Base-by-base conservation (phyloP, 2,329 filamentous ascomycete genomes). In the Drechmeria coniospora region DNA sequence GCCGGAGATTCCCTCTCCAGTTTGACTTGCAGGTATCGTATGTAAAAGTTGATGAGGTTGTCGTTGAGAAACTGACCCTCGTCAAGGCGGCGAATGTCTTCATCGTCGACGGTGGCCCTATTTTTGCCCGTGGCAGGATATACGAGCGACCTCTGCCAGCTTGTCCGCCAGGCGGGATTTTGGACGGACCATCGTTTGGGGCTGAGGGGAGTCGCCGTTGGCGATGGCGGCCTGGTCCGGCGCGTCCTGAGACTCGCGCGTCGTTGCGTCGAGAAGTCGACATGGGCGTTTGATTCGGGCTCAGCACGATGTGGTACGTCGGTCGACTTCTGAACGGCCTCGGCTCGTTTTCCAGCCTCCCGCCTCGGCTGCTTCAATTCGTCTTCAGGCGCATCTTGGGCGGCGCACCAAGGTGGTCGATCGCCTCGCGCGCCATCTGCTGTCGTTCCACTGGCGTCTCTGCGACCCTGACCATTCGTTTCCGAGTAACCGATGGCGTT, bases 31-130 rank as follows among this genome's bases (percentile, higher is more conserved):
- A 87, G 57, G 39, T 74, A 80, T 17, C 78, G 74, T 30, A 93
- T 61, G 45, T 92, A 93, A 47, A 94, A 94, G 27, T 71, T 74
- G 39, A 98, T 79, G 16, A 98, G 58, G 43, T 83, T 93, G 55
- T 98, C 90, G 46, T 98, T 98, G 23, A 98, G 55, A 33, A 79
- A 92, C 40, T 93, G 70, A 9, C 75, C 80, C 36, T 92, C 80
- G 34, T 92, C 76, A 3, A 98, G 65, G 23, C 82, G 67, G 13
- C 64, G 56, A 19, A 95, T 73, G 43, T 90, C 82, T n/a, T 66
- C 59, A 34, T 66, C 72, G 31, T 80, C 69, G 2, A 90, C 71
- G 1, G 65, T 71, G 1, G 75, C 70, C 34, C 73, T 65, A 27
- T 69, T 67, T 29, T 63, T 68, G 3, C 71, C 70, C 15, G 53